phyloP scores from a whole-genome alignment of 192 early-diverging fungal genomes.

The Coemansia reversa region DNA sequence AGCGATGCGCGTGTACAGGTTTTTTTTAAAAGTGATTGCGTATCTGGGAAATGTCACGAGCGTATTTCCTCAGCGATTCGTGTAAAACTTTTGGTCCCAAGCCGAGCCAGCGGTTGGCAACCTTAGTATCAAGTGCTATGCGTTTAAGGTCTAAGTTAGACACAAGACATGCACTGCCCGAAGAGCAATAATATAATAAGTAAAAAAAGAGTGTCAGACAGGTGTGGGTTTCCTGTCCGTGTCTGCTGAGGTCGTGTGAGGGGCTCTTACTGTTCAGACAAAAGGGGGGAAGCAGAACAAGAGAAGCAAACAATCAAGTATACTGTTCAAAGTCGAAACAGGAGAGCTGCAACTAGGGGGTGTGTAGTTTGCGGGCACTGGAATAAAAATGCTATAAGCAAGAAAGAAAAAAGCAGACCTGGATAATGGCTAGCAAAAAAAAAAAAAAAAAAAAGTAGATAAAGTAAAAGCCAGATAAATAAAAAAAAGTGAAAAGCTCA shows the following conservation, averaged over 20 bases:
- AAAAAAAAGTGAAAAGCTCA: conserved; percentile 18
- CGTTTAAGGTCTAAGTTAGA: not conserved
- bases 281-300: conserved; percentile 6
- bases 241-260: conserved; percentile 2
- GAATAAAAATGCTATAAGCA: conserved; percentile 14
- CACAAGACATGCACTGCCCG: not conserved
- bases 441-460: conserved; percentile 12
- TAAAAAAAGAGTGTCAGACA: not conserved
- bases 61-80: not conserved
- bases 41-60: not conserved
- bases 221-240: not conserved
- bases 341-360: not conserved
- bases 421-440: conserved; percentile 24
- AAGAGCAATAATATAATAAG: not conserved
- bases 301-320: conserved; percentile 4
- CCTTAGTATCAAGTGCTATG: not conserved
- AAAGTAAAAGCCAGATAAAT: conserved; percentile 9
- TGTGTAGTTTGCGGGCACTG: not conserved
- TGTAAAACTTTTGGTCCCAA: not conserved
- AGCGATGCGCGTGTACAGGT: not conserved
- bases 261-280: not conserved
- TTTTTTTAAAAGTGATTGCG: not conserved
- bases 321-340: not conserved
- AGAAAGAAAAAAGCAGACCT: conserved; percentile 24
- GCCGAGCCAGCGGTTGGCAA: not conserved